These are phyloP conservation scores for Cyberlindnera sargentensis DNA, from an alignment of 805 yeast genomes.

Conservation along the genomic window DNA sequence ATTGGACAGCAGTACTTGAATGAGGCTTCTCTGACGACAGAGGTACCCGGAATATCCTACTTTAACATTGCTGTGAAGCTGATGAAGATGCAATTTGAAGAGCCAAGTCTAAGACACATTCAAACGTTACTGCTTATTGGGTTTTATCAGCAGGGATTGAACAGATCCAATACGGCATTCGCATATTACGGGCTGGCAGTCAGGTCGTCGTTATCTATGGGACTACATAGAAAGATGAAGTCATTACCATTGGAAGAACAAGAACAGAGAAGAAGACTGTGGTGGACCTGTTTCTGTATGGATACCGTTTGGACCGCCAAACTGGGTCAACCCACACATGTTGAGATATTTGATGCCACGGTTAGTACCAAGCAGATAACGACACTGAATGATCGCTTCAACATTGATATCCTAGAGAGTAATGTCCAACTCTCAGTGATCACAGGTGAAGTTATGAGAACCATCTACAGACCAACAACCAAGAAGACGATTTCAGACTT, in stretches of 20 bases:
- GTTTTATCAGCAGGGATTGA: conserved; percentile 30
- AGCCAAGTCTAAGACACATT: conserved; percentile 25
- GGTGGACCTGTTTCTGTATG: conserved; percentile 35
- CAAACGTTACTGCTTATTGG: conserved; percentile 30
- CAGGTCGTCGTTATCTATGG: conserved; percentile 26
- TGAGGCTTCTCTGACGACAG: conserved; percentile 4
- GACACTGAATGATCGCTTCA: conserved; percentile 26
- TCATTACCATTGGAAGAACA: conserved; percentile 18
- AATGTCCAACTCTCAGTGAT: conserved; percentile 21
- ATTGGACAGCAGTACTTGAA: conserved; percentile 24
- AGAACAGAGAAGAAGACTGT: conserved; percentile 29
- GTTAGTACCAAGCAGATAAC: conserved; percentile 19
- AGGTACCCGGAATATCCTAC: conserved; percentile 21
- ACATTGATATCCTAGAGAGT: conserved; percentile 22
- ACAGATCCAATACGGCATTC: conserved; percentile 29
- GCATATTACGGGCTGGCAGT: conserved; percentile 30
- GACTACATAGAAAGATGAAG: conserved; percentile 25
- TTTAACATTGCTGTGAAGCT: conserved; percentile 26
- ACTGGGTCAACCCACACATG: conserved; percentile 30
- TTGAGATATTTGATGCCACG: conserved; percentile 27
- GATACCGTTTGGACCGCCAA: conserved; percentile 32
- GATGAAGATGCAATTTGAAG: conserved; percentile 26
- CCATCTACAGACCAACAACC: conserved; percentile 26
- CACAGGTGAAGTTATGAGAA: conserved; percentile 26
- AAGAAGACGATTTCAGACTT: conserved; percentile 21